Percentiles rank a stretch among this genome's conserved stretches.
Evolutionary conservation across 2,329 filamentous ascomycete genomes (phyloP).

Genomic region (Trichophyton equinum): DNA sequence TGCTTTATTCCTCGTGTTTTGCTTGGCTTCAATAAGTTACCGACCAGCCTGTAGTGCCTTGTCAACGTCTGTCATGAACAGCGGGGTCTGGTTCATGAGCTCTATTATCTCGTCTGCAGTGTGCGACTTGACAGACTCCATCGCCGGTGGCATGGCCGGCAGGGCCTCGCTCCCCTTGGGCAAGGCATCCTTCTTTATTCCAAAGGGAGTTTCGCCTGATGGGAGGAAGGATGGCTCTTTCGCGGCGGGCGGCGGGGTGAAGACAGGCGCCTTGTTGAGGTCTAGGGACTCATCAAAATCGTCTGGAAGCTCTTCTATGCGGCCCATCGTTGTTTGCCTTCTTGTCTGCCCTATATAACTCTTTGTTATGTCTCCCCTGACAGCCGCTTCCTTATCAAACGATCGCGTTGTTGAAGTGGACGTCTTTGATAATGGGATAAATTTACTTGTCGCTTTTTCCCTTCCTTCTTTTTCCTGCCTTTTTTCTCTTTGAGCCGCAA

Average conservation of each 20-base stretch:
- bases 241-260: slow-evolving; percentile 5
- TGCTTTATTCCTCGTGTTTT: not conserved
- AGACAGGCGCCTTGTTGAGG: slow-evolving; percentile 24
- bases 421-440: not conserved
- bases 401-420: not conserved
- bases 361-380: not conserved
- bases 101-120: slow-evolving; percentile 48
- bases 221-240: slow-evolving; percentile 9
- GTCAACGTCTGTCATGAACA: slow-evolving; percentile 91
- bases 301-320: slow-evolving; percentile 39
- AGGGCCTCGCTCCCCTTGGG: slow-evolving; percentile 21
- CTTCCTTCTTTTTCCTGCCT: too few species aligned
- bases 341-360: not conserved
- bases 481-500: not conserved
- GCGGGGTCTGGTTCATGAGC: slow-evolving; percentile 58
- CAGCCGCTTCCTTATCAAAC: not conserved
- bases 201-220: slow-evolving; percentile 27
- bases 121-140: slow-evolving; percentile 45
- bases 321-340: slow-evolving; percentile 34
- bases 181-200: slow-evolving; percentile 26
- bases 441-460: too few species aligned
- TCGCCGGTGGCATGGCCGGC: slow-evolving; percentile 44
- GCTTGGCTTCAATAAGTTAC: not conserved
- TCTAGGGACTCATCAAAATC: slow-evolving; percentile 38
- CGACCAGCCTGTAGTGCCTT: slow-evolving; percentile 44